A percentile compares a stretch with the other conserved stretches of the same genome.
phyloP scores from a whole-genome alignment of 192 early-diverging fungal species.

The Backusella tarrabulga region DNA sequence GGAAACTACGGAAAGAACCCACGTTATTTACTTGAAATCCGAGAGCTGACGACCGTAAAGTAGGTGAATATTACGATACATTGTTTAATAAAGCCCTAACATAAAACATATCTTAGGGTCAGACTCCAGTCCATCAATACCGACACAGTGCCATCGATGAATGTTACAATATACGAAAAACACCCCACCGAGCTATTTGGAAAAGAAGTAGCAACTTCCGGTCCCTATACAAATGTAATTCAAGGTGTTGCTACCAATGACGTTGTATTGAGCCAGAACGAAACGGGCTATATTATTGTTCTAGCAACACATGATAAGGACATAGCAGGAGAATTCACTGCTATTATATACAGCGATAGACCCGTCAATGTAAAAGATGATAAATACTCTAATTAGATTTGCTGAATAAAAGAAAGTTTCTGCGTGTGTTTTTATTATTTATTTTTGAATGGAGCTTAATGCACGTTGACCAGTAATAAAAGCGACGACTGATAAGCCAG shows the following conservation, averaged over 20 bases:
- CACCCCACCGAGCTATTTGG: constrained; percentile 46
- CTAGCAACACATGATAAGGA: constrained; percentile 48
- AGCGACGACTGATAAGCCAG: constrained; percentile 37
- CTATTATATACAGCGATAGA: constrained; percentile 51
- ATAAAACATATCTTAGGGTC: constrained; percentile 37
- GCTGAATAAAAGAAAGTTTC: not conserved
- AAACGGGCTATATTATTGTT: constrained; percentile 49
- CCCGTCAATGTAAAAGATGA: constrained; percentile 35
- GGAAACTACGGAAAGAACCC: constrained; percentile 61
- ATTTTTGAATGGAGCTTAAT: constrained; percentile 39
- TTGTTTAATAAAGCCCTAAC: not conserved
- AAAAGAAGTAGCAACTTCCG: constrained; percentile 55
- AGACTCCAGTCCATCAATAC: constrained; percentile 68
- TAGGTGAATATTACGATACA: constrained; percentile 22
- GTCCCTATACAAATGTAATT: constrained; percentile 52
- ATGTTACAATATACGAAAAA: constrained; percentile 66
- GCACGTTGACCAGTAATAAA: constrained; percentile 45
- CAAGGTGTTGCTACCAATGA: constrained; percentile 54
- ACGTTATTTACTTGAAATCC: constrained; percentile 61
- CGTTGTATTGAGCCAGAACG: constrained; percentile 44
- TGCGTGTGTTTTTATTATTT: constrained; percentile 16
- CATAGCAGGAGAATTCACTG: constrained; percentile 44
- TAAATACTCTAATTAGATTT: constrained; percentile 5
- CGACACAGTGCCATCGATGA: constrained; percentile 62
- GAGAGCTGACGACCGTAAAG: constrained; percentile 57